Evolutionary conservation across 2,329 filamentous ascomycete species (phyloP), one percentile per base, ranked within the genome.

Genomic region (Fusarium clavum): DNA sequence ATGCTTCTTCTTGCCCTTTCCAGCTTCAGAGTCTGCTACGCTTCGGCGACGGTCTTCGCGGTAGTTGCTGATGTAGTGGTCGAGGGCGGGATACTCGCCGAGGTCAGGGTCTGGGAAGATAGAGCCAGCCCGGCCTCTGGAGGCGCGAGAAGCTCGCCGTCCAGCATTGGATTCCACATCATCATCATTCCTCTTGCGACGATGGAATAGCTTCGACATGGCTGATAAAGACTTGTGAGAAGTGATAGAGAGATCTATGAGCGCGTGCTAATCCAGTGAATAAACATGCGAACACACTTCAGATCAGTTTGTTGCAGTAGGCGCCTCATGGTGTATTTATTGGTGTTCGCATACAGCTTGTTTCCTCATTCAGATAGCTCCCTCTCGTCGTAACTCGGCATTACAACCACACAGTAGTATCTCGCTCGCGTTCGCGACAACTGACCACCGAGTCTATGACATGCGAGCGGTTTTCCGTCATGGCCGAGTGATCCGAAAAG

Each of bases 21-120:
- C 55, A 14, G 13, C 38, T 7, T 47, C 57, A 9, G 40, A 46
- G 1, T 69, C 66, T 12, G 25, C 40, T n/a, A 40, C 6, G 25
- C 57, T 67, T 16, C 62, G 56, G 14, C 66, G 67, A 16, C 66
- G 66, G 8, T 69, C 67, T 14, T 69, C 67, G 29, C 67, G 67
- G 43, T 70, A 69, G 44, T 43, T 70, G 32, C 66, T 69, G 25
- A 69, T 69, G 44, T 69, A 69, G 16, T 48, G 57, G 9, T 69
- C 66, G 11, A 69, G 56, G 4, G 67, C 67, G 22, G 67, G 61
- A 46, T 55, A 69, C 41, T 69, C 67, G 29, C 44, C 52, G 9
- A 69, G 61, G 34, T 53, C 47, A 2, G 69, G 60, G n/a, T 64
- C 66, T 20, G 55, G 34, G 24, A 53, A 45, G 12, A 54, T 29